A percentile compares a stretch with the other conserved stretches of the same genome.
phyloP scores from a whole-genome alignment of 306 rosid genomes.

The Fagus crenata region DNA sequence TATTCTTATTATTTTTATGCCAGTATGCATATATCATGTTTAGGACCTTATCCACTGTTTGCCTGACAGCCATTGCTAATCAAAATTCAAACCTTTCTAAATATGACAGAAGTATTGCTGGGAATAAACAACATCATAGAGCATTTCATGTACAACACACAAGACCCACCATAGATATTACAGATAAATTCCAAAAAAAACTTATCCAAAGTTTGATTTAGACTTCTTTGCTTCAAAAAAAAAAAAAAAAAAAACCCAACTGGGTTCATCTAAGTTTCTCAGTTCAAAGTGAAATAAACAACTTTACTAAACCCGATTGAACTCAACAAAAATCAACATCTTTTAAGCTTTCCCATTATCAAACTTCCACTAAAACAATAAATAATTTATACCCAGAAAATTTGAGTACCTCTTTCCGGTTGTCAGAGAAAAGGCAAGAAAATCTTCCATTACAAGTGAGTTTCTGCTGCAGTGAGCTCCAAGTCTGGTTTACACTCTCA shows the following conservation, averaged over 20 bases:
- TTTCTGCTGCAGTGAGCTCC: constrained; percentile 50
- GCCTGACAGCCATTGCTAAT: neutral
- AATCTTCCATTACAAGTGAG: constrained; percentile 60
- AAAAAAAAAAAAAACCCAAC: neutral
- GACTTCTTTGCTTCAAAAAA: neutral
- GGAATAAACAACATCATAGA: too few species aligned
- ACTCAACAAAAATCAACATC: neutral
- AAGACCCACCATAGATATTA: neutral
- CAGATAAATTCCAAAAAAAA: neutral
- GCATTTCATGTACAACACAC: neutral
- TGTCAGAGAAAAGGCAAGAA: constrained; percentile 73
- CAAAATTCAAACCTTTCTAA: neutral
- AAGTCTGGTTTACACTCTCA: constrained; percentile 28
- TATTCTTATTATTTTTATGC: too few species aligned
- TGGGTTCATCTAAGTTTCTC: neutral
- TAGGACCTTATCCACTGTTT: neutral
- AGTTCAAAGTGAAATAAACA: neutral
- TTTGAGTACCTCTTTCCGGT: constrained; percentile 54
- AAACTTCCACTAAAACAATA: neutral
- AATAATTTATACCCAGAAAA: neutral
- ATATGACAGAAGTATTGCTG: neutral
- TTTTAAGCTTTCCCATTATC: neutral
- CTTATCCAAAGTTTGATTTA: neutral
- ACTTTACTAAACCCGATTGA: neutral
- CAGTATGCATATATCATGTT: neutral